These are phyloP conservation scores for Kregervanrija delftensis DNA, from an alignment of 805 yeast species.

Conservation along the genomic window DNA sequence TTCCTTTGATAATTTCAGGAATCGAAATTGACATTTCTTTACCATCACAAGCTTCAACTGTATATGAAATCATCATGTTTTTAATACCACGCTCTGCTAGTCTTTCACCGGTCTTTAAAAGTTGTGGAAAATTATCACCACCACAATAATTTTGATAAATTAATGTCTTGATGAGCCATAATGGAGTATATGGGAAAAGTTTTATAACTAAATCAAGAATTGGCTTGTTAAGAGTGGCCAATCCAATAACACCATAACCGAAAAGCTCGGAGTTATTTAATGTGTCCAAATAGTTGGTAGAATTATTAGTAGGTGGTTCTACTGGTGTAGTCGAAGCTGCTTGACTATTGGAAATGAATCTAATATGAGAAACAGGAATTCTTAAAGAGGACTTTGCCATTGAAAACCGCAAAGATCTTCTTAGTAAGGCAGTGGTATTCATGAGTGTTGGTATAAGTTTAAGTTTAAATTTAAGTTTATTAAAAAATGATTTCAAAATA, in stretches of 20 bases:
- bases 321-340: background rate
- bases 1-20: slow-evolving; percentile 55
- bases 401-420: too few relatives aligned
- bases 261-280: slow-evolving; percentile 49
- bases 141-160: slow-evolving; percentile 87
- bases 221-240: slow-evolving; percentile 59
- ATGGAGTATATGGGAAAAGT: slow-evolving; percentile 69
- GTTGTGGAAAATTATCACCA: slow-evolving; percentile 71
- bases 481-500: too few relatives aligned
- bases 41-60: slow-evolving; percentile 91
- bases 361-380: too few relatives aligned
- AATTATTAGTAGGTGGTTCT: background rate
- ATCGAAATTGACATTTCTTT: slow-evolving; percentile 40
- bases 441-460: too few relatives aligned
- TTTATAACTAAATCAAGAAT: slow-evolving; percentile 55
- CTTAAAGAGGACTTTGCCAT: too few relatives aligned
- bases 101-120: slow-evolving; percentile 60
- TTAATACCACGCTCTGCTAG: slow-evolving; percentile 70
- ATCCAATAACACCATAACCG: slow-evolving; percentile 61
- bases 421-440: too few relatives aligned
- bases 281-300: slow-evolving; percentile 39
- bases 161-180: slow-evolving; percentile 57
- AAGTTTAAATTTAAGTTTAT: too few relatives aligned
- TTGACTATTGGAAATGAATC: background rate
- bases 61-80: slow-evolving; percentile 92